Evolutionary conservation across 306 rosid genomes (phyloP).

Genomic region (Abrus pulchellus): DNA sequence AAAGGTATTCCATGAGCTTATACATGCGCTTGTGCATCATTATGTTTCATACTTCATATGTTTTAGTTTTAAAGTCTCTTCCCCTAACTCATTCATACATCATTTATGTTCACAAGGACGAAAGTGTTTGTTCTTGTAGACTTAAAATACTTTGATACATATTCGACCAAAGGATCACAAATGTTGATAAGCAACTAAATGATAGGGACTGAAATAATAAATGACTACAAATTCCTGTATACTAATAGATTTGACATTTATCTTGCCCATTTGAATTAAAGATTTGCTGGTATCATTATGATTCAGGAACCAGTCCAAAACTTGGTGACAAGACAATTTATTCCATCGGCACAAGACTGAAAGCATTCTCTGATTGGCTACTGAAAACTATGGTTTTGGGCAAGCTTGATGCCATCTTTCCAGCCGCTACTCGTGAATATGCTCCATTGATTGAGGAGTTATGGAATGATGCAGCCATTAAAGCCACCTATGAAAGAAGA

Average conservation of each 20-base stretch:
- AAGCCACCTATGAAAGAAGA: slow-evolving; percentile 87
- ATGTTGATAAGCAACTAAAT: not conserved
- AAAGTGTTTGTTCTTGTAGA: not conserved
- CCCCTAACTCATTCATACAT: slow-evolving; percentile 13
- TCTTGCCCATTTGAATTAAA: slow-evolving; percentile 21
- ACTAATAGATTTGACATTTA: slow-evolving; percentile 13
- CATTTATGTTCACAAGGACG: not conserved
- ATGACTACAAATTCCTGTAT: not conserved
- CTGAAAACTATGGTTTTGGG: slow-evolving; percentile 96
- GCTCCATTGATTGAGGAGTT: slow-evolving; percentile 93
- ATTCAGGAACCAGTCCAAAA: slow-evolving; percentile 61
- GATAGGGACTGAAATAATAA: not conserved
- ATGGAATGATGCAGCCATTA: slow-evolving; percentile 90
- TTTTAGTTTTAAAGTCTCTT: not conserved
- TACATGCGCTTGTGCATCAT: not conserved
- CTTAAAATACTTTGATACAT: not conserved
- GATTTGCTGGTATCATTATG: not conserved
- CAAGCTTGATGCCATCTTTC: slow-evolving; percentile 91
- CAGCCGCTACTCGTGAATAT: slow-evolving; percentile 99
- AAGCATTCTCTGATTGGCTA: slow-evolving; percentile 98
- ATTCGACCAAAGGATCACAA: not conserved
- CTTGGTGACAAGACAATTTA: slow-evolving; percentile 62
- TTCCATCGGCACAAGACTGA: slow-evolving; percentile 87
- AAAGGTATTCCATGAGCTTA: slow-evolving; percentile 17
- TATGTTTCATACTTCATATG: not conserved